phyloP scores from a whole-genome alignment of 2,329 filamentous ascomycete genomes.

The Hymenoscyphus linearis region DNA sequence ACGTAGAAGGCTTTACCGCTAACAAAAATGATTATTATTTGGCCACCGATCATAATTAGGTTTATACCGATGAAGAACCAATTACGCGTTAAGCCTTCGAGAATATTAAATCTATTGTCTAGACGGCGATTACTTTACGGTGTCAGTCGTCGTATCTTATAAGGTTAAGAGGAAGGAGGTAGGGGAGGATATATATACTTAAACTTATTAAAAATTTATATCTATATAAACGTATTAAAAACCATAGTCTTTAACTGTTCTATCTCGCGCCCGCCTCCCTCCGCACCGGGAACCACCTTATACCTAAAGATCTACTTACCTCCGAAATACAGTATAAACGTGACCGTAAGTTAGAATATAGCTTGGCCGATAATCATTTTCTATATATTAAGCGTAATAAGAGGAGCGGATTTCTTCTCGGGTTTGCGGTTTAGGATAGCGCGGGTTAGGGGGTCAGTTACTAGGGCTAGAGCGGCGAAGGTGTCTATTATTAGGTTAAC shows the following conservation, averaged over 20 bases:
- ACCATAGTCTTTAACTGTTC: conserved; percentile 70
- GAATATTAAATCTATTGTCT: too few relatives aligned
- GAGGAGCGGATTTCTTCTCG: conserved; percentile 64
- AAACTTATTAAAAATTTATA: conserved; percentile 98
- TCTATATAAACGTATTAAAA: conserved; percentile 99
- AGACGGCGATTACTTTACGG: too few relatives aligned
- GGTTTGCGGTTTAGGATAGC: conserved; percentile 68
- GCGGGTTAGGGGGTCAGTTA: conserved; percentile 64
- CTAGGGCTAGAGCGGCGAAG: conserved; percentile 69
- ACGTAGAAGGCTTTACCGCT: too few relatives aligned
- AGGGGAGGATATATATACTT: conserved; percentile 57
- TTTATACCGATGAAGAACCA: too few relatives aligned
- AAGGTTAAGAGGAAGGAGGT: too few relatives aligned
- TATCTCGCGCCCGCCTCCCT: conserved; percentile 38
- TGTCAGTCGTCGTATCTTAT: too few relatives aligned
- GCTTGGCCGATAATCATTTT: conserved; percentile 98
- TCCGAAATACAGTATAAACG: conserved; percentile 80
- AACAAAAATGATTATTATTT: too few relatives aligned
- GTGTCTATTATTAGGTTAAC: conserved; percentile 85
- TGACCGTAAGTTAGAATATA: conserved; percentile 75
- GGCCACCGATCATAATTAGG: too few relatives aligned
- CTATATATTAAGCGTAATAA: conserved; percentile 93
- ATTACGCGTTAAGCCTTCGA: too few relatives aligned
- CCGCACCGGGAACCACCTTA: too few relatives aligned
- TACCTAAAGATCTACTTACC: conserved; percentile 56